A percentile compares a stretch with the other conserved stretches of the same genome.
phyloP scores from a whole-genome alignment of 352 stramenopile genomes.

The Globisporangium carolinianum region DNA sequence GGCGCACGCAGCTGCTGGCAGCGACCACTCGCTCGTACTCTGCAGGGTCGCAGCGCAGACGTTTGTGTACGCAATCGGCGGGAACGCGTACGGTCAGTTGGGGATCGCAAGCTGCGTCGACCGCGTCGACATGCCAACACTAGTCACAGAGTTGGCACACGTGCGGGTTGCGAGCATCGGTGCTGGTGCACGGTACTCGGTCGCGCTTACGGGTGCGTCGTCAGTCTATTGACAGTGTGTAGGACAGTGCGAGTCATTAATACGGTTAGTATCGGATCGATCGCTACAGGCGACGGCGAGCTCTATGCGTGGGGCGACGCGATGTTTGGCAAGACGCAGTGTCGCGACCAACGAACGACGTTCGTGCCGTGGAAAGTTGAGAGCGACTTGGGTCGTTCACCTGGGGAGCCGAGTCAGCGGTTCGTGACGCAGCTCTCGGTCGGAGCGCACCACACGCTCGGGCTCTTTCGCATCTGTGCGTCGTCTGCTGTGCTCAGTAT shows the following conservation, averaged over 20 bases:
- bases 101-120: constrained; percentile 29
- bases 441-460: constrained; percentile 46
- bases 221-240: background rate
- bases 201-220: constrained; percentile 31
- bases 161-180: constrained; percentile 34
- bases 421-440: constrained; percentile 58
- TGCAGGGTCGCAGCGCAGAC: constrained; percentile 30
- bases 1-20: constrained; percentile 32
- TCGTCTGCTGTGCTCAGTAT: background rate
- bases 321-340: constrained; percentile 35
- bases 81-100: constrained; percentile 58
- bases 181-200: constrained; percentile 48
- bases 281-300: constrained; percentile 34
- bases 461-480: constrained; percentile 41
- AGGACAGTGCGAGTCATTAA: background rate
- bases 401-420: constrained; percentile 10
- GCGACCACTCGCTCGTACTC: constrained; percentile 62
- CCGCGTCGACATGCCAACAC: constrained; percentile 49
- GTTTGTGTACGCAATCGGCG: constrained; percentile 67
- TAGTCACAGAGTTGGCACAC: constrained; percentile 43
- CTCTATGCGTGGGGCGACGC: constrained; percentile 68
- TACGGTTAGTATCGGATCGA: no score
- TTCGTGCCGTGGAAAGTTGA: constrained; percentile 59
- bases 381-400: background rate
- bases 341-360: constrained; percentile 32